Base-by-base conservation (phyloP, 805 yeast species). In the Sugiyamaella chiloensis region DNA sequence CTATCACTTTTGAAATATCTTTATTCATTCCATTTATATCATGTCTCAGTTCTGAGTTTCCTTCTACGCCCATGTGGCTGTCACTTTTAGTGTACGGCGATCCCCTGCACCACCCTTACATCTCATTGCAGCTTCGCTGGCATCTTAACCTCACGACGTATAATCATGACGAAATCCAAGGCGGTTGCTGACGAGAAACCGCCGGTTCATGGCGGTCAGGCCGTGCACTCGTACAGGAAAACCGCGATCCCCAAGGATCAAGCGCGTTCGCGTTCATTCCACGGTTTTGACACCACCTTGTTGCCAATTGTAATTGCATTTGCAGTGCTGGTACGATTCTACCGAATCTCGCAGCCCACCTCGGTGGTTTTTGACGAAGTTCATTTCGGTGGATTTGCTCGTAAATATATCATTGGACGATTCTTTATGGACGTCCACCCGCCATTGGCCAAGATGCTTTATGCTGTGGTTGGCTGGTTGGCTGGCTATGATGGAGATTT, bases 361-460 rank as follows among this genome's bases (percentile, higher is more conserved):
- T 80, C 90, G 24, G 95, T 89, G 30, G 96, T 91, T 9, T 87
- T 87, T 56, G 96, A 89, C 65, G 99, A 91, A 66, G 93, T 86
- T 34, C 95, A 87, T 67, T 93, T 93, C 60, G 99, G 99, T 48
- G 95, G 95, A n/a, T 93, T 91, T 69, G 96, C 96, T 26, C 76
- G 83, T 50, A 81, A 86, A 66, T 93, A 89, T 69, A 72, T 72
- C 53, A 69, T 69, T 44, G 86, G 87, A 20, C 70, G 74, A 34
- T 83, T 79, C 61, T 83, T 81, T 64, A 69, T 83, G 56, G 89
- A 83, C 57, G 82, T 82, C 23, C 84, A 83, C 53, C 90, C 91
- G 8, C 90, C 91, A 3, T 66, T 85, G 44, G 81, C 76, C 31
- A 80, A 82, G 55, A 65, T 85, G 64, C 62, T 81, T 9, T 81